Percentiles rank a stretch among this genome's conserved stretches.
Conservation (phyloP, 2,329 filamentous ascomycete genomes). For the Penicillium sp. region DNA sequence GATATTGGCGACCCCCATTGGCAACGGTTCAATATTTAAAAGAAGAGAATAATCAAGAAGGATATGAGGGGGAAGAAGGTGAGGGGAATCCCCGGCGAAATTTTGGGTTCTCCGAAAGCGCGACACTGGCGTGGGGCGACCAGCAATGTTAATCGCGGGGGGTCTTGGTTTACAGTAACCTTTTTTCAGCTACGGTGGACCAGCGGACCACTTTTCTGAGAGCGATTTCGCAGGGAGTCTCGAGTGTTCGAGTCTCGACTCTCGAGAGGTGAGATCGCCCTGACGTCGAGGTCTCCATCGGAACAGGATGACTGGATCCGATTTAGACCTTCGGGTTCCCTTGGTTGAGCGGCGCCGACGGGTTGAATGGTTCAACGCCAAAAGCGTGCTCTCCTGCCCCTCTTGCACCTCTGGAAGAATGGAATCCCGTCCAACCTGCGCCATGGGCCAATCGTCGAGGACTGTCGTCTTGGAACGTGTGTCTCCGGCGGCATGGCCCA, state of each 20-base stretch:
- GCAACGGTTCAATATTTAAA: not conserved
- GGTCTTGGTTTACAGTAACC: not conserved
- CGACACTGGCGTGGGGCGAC: slow-evolving; percentile 3
- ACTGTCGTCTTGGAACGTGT: not conserved
- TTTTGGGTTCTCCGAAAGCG: slow-evolving; percentile 3
- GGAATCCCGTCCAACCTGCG: not conserved
- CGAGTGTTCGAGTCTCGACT: not conserved
- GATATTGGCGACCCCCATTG: slow-evolving; percentile 18
- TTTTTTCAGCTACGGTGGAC: slow-evolving; percentile 2
- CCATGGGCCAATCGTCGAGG: not conserved
- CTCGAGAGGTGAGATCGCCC: not conserved
- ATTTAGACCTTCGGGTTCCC: not conserved
- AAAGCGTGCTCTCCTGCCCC: not conserved
- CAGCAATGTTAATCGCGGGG: slow-evolving; percentile 1
- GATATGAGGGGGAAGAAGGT: not conserved
- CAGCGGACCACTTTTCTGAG: not conserved
- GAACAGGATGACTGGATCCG: not conserved
- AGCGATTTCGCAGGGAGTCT: not conserved
- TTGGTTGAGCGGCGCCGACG: not conserved
- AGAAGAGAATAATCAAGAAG: slow-evolving; percentile 14
- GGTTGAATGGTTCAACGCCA: not conserved
- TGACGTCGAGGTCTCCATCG: not conserved
- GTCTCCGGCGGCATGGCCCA: not conserved
- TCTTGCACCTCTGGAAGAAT: not conserved
- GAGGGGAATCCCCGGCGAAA: slow-evolving; percentile 11